These are phyloP conservation scores for Gossypioides kirkii DNA, from an alignment of 345 rosid genomes.

Conservation along the genomic window DNA sequence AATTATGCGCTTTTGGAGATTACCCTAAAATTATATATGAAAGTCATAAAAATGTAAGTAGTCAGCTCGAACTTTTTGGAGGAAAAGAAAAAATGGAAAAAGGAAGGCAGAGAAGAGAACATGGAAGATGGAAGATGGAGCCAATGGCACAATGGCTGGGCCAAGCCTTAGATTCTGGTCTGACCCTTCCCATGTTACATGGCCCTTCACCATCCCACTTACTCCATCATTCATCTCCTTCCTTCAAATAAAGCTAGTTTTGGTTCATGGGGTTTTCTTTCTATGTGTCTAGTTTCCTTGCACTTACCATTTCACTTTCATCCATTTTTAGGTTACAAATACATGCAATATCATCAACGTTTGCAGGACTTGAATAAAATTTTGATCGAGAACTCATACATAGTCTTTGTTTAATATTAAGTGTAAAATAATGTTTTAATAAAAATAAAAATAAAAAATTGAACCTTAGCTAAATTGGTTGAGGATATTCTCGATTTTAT, in stretches of 20 bases:
- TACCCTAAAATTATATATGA: not conserved
- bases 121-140: slow-evolving; percentile 5
- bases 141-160: not conserved
- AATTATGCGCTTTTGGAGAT: slow-evolving; percentile 1
- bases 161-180: not conserved
- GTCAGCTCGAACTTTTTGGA: not conserved
- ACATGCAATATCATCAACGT: no score
- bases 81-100: not conserved
- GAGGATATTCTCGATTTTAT: no score
- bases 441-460: no score
- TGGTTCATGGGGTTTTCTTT: not conserved
- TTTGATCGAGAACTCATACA: no score
- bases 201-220: not conserved
- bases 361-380: no score
- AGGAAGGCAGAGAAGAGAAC: not conserved
- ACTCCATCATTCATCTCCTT: not conserved
- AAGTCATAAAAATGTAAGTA: not conserved
- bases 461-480: no score
- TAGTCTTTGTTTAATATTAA: not conserved
- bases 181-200: slow-evolving; percentile 6
- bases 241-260: not conserved
- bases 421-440: no score
- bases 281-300: not conserved
- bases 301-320: no score
- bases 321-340: no score